phyloP scores from a whole-genome alignment of 164 flowering plant genomes.

The grape (Vitis vinifera) region ASM3070453v1 NC_081817.1:8506501-8507000 shows the following conservation, averaged over 20 bases:
- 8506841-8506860: slow-evolving; percentile 22
- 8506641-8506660: no score
- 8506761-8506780: no score
- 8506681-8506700: no score
- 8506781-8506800: no score
- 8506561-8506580: not conserved
- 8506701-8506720: no score
- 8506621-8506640: no score
- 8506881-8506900: slow-evolving; percentile 31
- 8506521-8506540: slow-evolving; percentile 28
- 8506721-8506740: no score
- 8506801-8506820: no score
- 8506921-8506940: slow-evolving; percentile 9
- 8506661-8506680: no score
- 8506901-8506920: slow-evolving; percentile 24
- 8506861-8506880: slow-evolving; percentile 22
- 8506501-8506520: slow-evolving; percentile 31
- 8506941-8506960: slow-evolving; percentile 16
- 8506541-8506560: slow-evolving; percentile 27
- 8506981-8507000: slow-evolving; percentile 20
- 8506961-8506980: slow-evolving; percentile 11
- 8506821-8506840: not conserved
- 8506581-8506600: no score
- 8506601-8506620: no score
- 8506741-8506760: no score